Base-by-base conservation (phyloP, 306 rosid genomes). In the Datisca glomerata region DNA sequence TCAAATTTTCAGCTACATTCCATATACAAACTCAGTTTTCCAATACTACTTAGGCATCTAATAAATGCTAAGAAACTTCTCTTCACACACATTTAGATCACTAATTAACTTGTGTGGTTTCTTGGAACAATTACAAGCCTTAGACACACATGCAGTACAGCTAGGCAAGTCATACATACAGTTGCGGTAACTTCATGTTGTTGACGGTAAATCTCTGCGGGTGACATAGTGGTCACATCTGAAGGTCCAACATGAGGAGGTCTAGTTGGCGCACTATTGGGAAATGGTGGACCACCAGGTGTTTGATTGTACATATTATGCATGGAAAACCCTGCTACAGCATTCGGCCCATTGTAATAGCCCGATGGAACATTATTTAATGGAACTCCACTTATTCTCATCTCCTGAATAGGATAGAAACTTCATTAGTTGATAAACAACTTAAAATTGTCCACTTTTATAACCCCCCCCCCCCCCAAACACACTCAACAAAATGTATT, bases 141-240 rank as follows among this genome's bases (percentile, higher is more conserved):
- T n/a, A n/a, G n/a, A n/a, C n/a, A n/a, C n/a, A n/a, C n/a, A n/a
- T n/a, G n/a, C n/a, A n/a, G n/a, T n/a, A 46, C 22, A 59, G 25
- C 20, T 24, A 24, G 24, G 25, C 25, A 53, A 24, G 19, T 22
- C 25, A 53, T 37, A 69, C 93, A 46, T 14, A 89, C 98, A 81
- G 86, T 45, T 48, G 92, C 95, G 44, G 85, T 75, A 59, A 91
- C 92, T 80, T 91, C 98, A 49, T 91, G 91, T 29, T 84, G 79
- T 69, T 73, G 93, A 50, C 91, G 53, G 61, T 91, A 91, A 58
- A 55, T 61, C 75, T 80, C 94, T 74, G 63, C 84, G 10, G 92
- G 78, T 20, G 98, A 77, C 58, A 84, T 75, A 56, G 68, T 55
- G 10, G 79, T 21, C 55, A 63, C 81, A 60, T 72, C 74, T 29